Conservation (phyloP, 768 basidiomycete species). For the Suillus alpinus region DNA sequence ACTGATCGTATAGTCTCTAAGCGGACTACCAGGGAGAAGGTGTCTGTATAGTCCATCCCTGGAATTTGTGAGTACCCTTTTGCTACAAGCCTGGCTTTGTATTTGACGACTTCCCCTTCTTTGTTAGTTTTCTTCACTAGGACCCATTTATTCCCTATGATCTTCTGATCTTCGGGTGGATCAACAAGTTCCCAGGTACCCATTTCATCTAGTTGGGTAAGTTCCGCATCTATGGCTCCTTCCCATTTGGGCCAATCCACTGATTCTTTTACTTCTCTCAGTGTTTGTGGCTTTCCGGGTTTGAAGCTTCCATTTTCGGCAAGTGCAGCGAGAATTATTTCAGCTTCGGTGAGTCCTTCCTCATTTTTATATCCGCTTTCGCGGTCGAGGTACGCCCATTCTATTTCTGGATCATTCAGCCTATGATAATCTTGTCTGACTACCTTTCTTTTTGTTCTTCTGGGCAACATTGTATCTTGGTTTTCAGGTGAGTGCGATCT, state of each 20-base stretch:
- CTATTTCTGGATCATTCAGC: background rate
- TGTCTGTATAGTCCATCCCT: constrained; percentile 36
- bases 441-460: background rate
- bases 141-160: constrained; percentile 31
- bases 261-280: background rate
- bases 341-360: background rate
- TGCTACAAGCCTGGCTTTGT: constrained; percentile 37
- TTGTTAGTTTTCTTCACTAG: constrained; percentile 4
- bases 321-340: background rate
- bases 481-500: too few relatives aligned
- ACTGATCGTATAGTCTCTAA: constrained; percentile 22
- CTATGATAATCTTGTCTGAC: background rate
- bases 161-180: constrained; percentile 19
- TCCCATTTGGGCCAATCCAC: constrained; percentile 3
- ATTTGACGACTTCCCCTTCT: constrained; percentile 10
- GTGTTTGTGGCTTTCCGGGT: background rate
- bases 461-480: background rate
- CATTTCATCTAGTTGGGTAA: background rate
- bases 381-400: background rate
- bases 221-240: background rate
- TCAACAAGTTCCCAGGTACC: constrained; percentile 23
- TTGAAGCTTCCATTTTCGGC: background rate
- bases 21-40: constrained; percentile 27
- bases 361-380: background rate
- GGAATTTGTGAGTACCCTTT: constrained; percentile 37